phyloP scores from a whole-genome alignment of 768 basidiomycete species.

The Agrocybe praecox region DNA sequence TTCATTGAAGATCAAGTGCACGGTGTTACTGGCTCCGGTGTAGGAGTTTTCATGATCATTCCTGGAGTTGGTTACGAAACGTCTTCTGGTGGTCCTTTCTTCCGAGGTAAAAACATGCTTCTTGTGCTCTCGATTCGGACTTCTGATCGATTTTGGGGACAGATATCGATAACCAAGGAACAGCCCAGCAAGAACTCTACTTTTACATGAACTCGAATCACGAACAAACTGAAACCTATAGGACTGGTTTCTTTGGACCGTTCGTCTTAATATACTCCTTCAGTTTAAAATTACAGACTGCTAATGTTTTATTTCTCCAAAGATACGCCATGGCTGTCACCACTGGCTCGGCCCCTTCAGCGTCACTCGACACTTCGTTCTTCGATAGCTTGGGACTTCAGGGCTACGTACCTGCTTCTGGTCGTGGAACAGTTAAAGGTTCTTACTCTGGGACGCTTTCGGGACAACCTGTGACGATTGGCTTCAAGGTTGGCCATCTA shows the following conservation, averaged over 20 bases:
- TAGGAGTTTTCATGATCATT: conserved; percentile 48
- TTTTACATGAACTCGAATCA: conserved; percentile 52
- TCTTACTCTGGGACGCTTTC: conserved; percentile 44
- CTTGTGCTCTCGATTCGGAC: neutral
- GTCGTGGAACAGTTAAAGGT: conserved; percentile 46
- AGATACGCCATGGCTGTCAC: conserved; percentile 48
- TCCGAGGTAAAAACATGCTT: conserved; percentile 33
- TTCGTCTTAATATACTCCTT: conserved; percentile 15
- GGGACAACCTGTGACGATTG: conserved; percentile 39
- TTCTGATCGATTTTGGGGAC: neutral
- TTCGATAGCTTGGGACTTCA: conserved; percentile 43
- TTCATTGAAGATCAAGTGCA: conserved; percentile 56
- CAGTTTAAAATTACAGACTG: neutral
- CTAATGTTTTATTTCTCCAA: neutral
- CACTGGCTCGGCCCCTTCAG: conserved; percentile 43
- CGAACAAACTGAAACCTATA: conserved; percentile 45
- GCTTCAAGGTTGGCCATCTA: conserved; percentile 35
- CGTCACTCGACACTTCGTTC: conserved; percentile 42
- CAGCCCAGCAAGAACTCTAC: conserved; percentile 49
- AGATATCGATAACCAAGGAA: conserved; percentile 52
- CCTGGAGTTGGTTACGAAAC: conserved; percentile 46
- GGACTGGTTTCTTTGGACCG: conserved; percentile 51
- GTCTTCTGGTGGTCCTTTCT: conserved; percentile 52
- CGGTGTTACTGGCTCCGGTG: conserved; percentile 46
- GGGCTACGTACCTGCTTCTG: conserved; percentile 45